Evolutionary conservation across 495 filamentous ascomycete species (phyloP).

Genomic region (Cryomyces minteri): DNA sequence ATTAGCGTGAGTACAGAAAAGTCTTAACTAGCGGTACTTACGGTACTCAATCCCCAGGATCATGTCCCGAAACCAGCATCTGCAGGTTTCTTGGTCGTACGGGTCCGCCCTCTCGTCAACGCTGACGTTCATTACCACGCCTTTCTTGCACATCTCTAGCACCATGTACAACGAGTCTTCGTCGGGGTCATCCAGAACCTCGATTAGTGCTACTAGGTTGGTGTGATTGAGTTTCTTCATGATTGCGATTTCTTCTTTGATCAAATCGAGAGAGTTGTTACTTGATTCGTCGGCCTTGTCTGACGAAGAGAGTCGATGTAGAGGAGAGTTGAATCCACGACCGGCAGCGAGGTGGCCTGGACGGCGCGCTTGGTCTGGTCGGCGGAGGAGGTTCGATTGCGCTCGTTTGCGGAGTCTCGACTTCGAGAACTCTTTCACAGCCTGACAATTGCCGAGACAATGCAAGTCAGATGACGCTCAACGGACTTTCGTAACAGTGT

Average conservation of each 20-base stretch:
- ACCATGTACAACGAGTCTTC: conserved; percentile 98
- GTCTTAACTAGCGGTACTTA: conserved; percentile 20
- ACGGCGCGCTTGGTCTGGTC: conserved; percentile 35
- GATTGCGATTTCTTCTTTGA: conserved; percentile 93
- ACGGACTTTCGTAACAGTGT: too few relatives aligned
- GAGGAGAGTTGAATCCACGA: conserved; percentile 43
- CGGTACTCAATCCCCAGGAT: conserved; percentile 90
- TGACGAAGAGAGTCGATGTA: conserved; percentile 33
- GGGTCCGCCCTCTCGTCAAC: conserved; percentile 69
- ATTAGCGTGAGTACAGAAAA: not conserved
- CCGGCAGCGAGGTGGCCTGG: conserved; percentile 31
- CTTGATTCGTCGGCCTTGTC: conserved; percentile 29
- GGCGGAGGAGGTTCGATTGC: conserved; percentile 76
- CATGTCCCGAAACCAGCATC: conserved; percentile 87
- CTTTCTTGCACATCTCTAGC: conserved; percentile 96
- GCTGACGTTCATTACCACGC: conserved; percentile 91
- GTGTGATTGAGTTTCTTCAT: conserved; percentile 97
- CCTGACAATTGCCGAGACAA: conserved; percentile 28
- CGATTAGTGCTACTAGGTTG: conserved; percentile 81
- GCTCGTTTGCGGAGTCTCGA: conserved; percentile 76
- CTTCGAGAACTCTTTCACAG: conserved; percentile 96
- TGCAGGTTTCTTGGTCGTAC: conserved; percentile 66
- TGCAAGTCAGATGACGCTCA: not conserved
- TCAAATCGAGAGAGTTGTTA: conserved; percentile 71
- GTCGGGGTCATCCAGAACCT: conserved; percentile 87